Conservation (phyloP, 331 rosid genomes). For the Phaseolus coccineus region DNA sequence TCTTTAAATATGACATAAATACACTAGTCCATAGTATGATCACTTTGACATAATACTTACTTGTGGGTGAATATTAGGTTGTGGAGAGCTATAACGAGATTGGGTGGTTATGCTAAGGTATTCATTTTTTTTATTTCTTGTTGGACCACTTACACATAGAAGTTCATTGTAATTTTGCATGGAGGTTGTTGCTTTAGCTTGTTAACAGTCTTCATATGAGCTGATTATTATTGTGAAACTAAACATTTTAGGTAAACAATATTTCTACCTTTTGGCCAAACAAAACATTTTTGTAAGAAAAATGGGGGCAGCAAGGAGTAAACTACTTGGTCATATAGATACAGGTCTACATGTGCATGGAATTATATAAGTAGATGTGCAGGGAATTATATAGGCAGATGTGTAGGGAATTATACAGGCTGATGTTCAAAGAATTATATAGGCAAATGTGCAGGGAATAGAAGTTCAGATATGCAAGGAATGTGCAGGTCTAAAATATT, state of each 20-base stretch:
- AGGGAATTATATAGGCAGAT: no score
- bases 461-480: no score
- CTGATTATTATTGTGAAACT: no score
- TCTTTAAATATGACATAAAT: slow-evolving; percentile 32
- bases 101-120: slow-evolving; percentile 99
- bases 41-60: slow-evolving; percentile 48
- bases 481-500: no score
- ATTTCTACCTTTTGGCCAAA: background rate
- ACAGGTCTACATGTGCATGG: background rate
- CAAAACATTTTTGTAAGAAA: background rate
- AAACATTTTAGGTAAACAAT: no score
- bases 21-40: slow-evolving; percentile 32
- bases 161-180: slow-evolving; percentile 28
- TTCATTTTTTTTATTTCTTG: background rate
- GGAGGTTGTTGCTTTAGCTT: slow-evolving; percentile 5
- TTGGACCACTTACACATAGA: slow-evolving; percentile 17
- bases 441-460: no score
- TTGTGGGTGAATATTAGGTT: slow-evolving; percentile 66
- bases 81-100: slow-evolving; percentile 89
- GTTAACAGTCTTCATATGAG: slow-evolving; percentile 11
- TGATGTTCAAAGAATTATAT: no score
- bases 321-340: background rate
- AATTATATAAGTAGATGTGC: no score
- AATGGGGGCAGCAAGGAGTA: background rate
- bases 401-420: no score